phyloP scores from a whole-genome alignment of 148 eudicot species.

The Gaultheria prostrata region DNA sequence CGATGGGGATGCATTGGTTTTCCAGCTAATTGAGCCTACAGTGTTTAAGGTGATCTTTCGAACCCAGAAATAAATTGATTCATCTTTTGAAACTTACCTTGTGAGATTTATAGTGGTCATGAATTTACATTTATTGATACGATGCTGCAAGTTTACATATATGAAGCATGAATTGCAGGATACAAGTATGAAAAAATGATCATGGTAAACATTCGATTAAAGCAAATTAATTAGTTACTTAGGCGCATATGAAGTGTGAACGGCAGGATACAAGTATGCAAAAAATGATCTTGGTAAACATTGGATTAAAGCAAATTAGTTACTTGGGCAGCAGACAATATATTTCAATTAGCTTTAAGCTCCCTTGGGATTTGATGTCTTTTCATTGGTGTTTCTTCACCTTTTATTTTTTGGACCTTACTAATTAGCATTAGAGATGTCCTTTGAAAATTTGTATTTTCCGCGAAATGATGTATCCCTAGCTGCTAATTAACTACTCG shows the following conservation, averaged over 20 bases:
- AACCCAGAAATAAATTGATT: background rate
- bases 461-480: background rate
- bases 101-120: background rate
- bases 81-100: background rate
- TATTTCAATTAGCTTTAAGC: background rate
- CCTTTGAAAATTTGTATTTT: background rate
- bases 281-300: background rate
- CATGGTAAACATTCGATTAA: background rate
- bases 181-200: too few relatives aligned
- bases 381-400: background rate
- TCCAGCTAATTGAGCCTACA: constrained; percentile 48
- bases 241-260: too few relatives aligned
- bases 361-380: background rate
- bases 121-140: background rate
- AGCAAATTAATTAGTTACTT: background rate
- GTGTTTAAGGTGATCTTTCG: constrained; percentile 50
- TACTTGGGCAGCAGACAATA: background rate
- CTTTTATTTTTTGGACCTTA: too few relatives aligned
- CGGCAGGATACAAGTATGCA: too few relatives aligned
- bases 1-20: constrained; percentile 75
- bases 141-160: too few relatives aligned
- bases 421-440: background rate
- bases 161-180: too few relatives aligned
- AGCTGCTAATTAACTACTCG: background rate
- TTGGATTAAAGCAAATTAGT: background rate